Evolutionary conservation across 169 alveolate genomes (phyloP).

Genomic region (Eimeria tenella): DNA sequence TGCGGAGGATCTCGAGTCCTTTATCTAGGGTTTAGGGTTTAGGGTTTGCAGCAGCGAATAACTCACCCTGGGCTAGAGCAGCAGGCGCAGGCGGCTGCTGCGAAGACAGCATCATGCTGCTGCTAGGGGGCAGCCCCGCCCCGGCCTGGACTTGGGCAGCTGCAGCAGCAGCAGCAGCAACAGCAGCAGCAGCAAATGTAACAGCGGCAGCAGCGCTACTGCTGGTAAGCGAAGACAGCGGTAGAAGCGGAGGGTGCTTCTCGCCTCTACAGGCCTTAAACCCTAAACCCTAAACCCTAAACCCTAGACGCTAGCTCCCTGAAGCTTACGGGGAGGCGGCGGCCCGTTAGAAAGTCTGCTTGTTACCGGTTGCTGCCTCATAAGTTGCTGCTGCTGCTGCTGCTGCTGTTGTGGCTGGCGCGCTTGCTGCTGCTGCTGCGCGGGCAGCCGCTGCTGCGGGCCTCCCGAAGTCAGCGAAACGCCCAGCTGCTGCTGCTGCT

Average conservation of each 20-base stretch:
- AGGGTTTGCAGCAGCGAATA: not conserved
- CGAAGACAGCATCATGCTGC: constrained; percentile 1
- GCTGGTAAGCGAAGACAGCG: no score
- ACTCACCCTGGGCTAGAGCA: constrained; percentile 19
- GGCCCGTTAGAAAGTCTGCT: constrained; percentile 17
- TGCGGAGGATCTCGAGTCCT: no score
- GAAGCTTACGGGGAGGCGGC: constrained; percentile 31
- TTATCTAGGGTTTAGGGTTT: not conserved
- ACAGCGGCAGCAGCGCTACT: no score
- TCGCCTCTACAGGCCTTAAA: not conserved
- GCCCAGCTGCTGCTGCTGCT: constrained; percentile 9
- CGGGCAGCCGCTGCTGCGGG: constrained; percentile 26
- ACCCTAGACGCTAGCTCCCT: not conserved
- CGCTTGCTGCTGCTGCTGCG: constrained; percentile 55
- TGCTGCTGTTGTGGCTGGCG: constrained; percentile 14
- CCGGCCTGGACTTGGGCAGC: not conserved
- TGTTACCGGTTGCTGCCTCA: constrained; percentile 49
- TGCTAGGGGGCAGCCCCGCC: not conserved
- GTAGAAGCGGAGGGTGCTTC: no score
- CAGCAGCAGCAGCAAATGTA: not conserved
- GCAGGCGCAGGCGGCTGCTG: constrained; percentile 69
- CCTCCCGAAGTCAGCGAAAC: constrained; percentile 16
- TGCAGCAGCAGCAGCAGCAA: constrained; percentile 3
- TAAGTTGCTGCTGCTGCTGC: constrained; percentile 44
- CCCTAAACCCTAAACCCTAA: not conserved